Base-by-base conservation (phyloP, 345 rosid species). In the Cardamine occulta region DNA sequence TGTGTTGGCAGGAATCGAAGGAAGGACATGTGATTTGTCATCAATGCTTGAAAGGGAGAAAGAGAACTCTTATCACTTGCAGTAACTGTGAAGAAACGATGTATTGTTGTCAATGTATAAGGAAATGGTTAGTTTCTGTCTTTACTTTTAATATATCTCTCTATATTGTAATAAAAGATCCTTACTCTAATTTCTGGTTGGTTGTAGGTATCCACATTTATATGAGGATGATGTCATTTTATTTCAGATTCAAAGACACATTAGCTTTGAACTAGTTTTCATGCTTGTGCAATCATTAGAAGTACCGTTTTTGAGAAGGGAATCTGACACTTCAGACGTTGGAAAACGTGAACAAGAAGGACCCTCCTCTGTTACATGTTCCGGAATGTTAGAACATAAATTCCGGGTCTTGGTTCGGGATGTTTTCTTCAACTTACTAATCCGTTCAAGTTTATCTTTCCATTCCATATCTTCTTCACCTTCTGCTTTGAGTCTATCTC, bases 1-100 rank as follows among this genome's bases (percentile, higher is more conserved):
- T 55, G 28, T 74, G 5, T 21, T 66, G 39, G 73, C 83, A 83
- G 88, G 84, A 29, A 59, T 6, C 79, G 54, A 73, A 47, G 31
- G 28, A 8, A 58, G 58, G 62, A 11, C 74, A 13, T 42, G 47
- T 68, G 17, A 73, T 55, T 64, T 93, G 96, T 60, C 98, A 93
- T 69, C 98, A 93, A 63, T 93, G 98, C 80, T 71, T 79, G 89
- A 88, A 84, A 69, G 45, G 31, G n/a, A 87, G 78, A 66, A 88
- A 82, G 67, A 82, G 68, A 80, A 63, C 49, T 26, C 87, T 85
- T 55, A 76, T 91, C 57, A 86, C 83, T 8, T 93, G 98, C 71
- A 58, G 32, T 56, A 80, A 62, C 37, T 91, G 94, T 64, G 26
- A 74, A 49, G 57, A 71, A 44, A 85, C 49, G 7, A 64, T 83